Conservation (phyloP, 305 asterid species). For the Andrographis paniculata region DNA sequence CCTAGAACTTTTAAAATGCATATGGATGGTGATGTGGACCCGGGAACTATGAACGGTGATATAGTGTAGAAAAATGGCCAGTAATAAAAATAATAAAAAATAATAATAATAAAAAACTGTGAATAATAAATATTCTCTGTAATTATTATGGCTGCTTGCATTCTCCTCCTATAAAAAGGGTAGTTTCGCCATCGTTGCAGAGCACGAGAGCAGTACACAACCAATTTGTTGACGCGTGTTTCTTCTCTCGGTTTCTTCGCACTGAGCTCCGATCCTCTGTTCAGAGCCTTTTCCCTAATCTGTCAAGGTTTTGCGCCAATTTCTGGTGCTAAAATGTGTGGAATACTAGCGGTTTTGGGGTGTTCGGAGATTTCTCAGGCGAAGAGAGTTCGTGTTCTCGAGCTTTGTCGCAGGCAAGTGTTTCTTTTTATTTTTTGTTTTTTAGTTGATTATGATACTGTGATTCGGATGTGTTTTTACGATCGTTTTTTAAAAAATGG, state of each 20-base stretch:
- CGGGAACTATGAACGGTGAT: too few species aligned
- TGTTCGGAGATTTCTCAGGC: slow-evolving; percentile 91
- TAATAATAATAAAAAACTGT: too few species aligned
- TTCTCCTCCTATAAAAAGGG: background rate
- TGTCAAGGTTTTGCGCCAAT: too few species aligned
- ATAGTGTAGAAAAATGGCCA: too few species aligned
- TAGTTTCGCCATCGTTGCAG: background rate
- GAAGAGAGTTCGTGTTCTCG: slow-evolving; percentile 94
- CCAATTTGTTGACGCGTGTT: background rate
- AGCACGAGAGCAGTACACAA: background rate
- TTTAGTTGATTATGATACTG: background rate
- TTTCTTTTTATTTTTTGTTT: slow-evolving; percentile 5
- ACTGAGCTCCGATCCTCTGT: background rate
- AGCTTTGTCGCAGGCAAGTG: slow-evolving; percentile 91
- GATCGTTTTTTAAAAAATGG: background rate
- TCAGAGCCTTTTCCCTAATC: background rate
- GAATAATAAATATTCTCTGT: too few species aligned
- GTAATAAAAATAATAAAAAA: too few species aligned
- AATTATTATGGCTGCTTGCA: too few species aligned
- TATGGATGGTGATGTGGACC: too few species aligned
- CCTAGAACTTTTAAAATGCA: too few species aligned
- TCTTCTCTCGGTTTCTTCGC: background rate
- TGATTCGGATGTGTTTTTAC: background rate
- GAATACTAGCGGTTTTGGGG: slow-evolving; percentile 88
- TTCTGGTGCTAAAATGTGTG: slow-evolving; percentile 49